Evolutionary conservation across 495 filamentous ascomycete species (phyloP), one percentile per base, ranked within the genome.

Genomic region (Penicillium bialowiezense): DNA sequence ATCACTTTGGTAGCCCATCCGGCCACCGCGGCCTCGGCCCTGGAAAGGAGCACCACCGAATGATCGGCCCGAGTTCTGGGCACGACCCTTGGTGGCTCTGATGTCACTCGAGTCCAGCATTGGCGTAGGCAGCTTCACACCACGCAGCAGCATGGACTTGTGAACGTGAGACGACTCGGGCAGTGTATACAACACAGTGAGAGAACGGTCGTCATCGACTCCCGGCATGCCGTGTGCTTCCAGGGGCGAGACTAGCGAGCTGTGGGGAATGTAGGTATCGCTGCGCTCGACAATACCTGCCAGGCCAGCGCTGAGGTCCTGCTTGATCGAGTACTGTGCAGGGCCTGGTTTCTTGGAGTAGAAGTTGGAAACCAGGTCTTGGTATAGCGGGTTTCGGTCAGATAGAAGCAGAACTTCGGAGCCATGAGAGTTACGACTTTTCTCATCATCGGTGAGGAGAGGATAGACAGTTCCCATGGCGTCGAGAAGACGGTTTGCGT

Each of bases 131-230:
- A 91, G 78, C 54, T 86, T 82, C 35, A 91, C 83, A 7, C 93
- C 95, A 3, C 88, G 84, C 42, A 99, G 77, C 19, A 99, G 78
- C 88, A 95, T 93, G 7, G 91, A 96, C 58, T 96, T 97, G 70
- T 99, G 93, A 15, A 81, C 69, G 55, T 87, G 76, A 13, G 70
- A 68, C 10, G 79, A 80, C 33, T 78, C 70, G 1, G 91, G 91
- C 65, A 96, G 87, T 23, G 87, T 80, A 63, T 96, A 99, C 50
- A 86, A 68, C 37, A 96, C 88, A 55, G 78, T 90, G 35, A 97
- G 82, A 29, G 87, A 89, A 17, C 83, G 82, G 71, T 97, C 89
- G 44, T 89, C 86, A 17, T 93, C 86, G 6, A 97, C 55, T 57
- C 87, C 72, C 3, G 90, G 85, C 79, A 95, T 83, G 13, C 71